Conservation (phyloP, 1,139 yeast genomes). For the Hansenula anomala region DNA sequence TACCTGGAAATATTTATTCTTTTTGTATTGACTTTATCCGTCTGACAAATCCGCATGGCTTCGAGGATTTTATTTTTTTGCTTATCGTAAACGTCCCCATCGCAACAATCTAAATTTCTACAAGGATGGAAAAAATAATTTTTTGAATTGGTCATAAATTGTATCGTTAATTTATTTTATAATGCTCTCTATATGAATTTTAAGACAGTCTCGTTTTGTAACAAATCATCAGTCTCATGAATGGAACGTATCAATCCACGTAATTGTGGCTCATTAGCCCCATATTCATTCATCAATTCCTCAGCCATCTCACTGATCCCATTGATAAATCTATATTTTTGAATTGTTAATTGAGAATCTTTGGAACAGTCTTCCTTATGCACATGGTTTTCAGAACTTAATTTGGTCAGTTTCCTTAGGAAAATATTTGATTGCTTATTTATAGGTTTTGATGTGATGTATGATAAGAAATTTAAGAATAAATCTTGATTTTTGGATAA, state of each 20-base stretch:
- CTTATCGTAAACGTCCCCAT: no score
- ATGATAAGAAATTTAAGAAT: slow-evolving; percentile 6
- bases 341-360: slow-evolving; percentile 1
- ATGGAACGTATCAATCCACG: slow-evolving; percentile 1
- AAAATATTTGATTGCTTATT: slow-evolving; percentile 5
- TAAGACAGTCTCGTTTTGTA: slow-evolving; percentile 13
- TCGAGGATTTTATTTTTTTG: no score
- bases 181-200: slow-evolving; percentile 12
- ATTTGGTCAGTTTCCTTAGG: slow-evolving; percentile 7
- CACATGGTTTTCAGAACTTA: slow-evolving; percentile 9
- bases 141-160: neutral
- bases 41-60: no score
- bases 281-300: neutral
- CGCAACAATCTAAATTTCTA: no score
- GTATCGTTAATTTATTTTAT: no score
- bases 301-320: slow-evolving; percentile 9
- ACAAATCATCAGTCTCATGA: slow-evolving; percentile 9
- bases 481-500: slow-evolving; percentile 12
- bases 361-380: neutral
- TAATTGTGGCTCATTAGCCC: neutral
- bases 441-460: slow-evolving; percentile 8
- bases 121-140: neutral
- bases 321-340: slow-evolving; percentile 8
- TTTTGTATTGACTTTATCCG: no score
- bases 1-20: no score